phyloP scores from a whole-genome alignment of 768 basidiomycete species.

The Mycena sanguinolenta region DNA sequence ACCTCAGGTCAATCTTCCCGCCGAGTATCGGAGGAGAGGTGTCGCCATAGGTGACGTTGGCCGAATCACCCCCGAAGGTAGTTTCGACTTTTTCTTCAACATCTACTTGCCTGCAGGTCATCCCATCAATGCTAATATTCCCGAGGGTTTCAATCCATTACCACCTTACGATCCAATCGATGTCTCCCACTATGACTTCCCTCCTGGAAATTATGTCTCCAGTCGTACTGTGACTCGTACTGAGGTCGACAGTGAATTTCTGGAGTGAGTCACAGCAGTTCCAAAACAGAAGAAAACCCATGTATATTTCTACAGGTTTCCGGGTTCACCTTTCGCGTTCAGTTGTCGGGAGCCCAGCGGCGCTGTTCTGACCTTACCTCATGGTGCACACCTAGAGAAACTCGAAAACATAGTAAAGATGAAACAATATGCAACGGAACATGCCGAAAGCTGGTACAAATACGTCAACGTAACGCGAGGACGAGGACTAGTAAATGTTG shows the following conservation, averaged over 20 bases:
- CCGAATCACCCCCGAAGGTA: constrained; percentile 45
- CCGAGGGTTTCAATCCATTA: constrained; percentile 40
- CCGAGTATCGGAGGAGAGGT: constrained; percentile 23
- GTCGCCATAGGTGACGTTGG: constrained; percentile 52
- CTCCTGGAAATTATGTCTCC: constrained; percentile 9
- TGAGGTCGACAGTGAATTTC: background rate
- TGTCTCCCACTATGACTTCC: background rate
- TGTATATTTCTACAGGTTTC: background rate
- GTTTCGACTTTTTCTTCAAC: constrained; percentile 52
- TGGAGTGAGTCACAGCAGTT: background rate
- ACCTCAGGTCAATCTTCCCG: background rate
- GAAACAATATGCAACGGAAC: constrained; percentile 14
- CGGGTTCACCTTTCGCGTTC: constrained; percentile 18
- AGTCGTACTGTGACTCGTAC: background rate
- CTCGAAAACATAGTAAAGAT: constrained; percentile 17
- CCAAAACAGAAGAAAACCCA: too few relatives aligned
- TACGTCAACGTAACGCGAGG: constrained; percentile 25
- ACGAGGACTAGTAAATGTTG: constrained; percentile 26
- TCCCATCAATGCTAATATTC: constrained; percentile 45
- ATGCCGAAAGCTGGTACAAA: constrained; percentile 37
- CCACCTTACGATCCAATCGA: background rate
- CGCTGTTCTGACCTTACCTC: constrained; percentile 33
- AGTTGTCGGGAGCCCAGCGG: constrained; percentile 19
- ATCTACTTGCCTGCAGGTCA: constrained; percentile 41
- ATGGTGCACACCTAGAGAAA: constrained; percentile 25